Percentiles rank a stretch among this genome's conserved stretches.
Evolutionary conservation across 176 grass and related monocot genomes (phyloP).

Genomic region (Areca catechu): DNA sequence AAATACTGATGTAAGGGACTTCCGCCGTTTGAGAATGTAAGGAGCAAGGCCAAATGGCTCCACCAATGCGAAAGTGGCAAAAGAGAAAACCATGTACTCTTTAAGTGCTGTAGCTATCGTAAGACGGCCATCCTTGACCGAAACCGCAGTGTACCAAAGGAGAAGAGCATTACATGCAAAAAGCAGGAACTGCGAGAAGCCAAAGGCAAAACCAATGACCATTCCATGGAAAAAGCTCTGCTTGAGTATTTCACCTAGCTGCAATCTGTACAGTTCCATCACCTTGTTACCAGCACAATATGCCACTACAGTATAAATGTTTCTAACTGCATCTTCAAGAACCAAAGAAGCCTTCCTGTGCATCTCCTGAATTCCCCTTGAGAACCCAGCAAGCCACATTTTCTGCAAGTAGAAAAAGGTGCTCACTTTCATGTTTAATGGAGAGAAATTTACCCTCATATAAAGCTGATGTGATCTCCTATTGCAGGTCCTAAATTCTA

Average conservation of each 20-base stretch:
- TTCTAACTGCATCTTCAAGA: conserved; percentile 96
- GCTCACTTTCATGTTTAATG: conserved; percentile 13
- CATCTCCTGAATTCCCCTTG: conserved; percentile 99
- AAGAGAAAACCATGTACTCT: conserved; percentile 97
- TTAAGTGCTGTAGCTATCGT: conserved; percentile 78
- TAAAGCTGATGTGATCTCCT: too few species aligned
- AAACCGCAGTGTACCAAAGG: conserved; percentile 90
- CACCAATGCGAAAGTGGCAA: conserved; percentile 90
- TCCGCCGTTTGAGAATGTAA: conserved; percentile 93
- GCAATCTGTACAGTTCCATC: conserved; percentile 85
- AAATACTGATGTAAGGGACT: conserved; percentile 88
- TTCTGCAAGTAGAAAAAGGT: conserved; percentile 45
- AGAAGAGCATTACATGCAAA: conserved; percentile 96
- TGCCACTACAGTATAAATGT: conserved; percentile 98
- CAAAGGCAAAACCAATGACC: conserved; percentile 87
- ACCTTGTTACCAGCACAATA: conserved; percentile 99
- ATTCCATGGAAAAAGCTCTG: conserved; percentile 84
- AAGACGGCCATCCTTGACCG: conserved; percentile 49
- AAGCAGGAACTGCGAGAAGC: conserved; percentile 94
- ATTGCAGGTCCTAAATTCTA: too few species aligned
- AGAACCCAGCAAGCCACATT: conserved; percentile 98
- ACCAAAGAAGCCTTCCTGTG: conserved; percentile 97
- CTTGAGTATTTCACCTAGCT: conserved; percentile 82
- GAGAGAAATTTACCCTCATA: conserved; percentile 1
- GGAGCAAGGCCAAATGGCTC: conserved; percentile 97